phyloP scores from a whole-genome alignment of 257 asterid genomes.

The Coffea canephora region DNA sequence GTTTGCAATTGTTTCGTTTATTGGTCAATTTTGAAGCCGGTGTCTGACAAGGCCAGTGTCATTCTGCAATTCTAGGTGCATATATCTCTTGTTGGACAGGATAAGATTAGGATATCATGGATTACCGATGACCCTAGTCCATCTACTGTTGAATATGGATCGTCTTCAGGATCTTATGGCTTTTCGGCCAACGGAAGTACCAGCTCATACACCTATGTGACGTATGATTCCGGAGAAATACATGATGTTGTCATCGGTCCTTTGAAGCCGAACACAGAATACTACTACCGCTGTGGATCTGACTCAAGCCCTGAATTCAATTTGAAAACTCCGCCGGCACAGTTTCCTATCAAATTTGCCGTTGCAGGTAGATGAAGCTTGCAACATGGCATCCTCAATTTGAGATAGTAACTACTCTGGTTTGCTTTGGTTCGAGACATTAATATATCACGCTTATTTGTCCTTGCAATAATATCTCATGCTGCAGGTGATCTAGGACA shows the following conservation, averaged over 20 bases:
- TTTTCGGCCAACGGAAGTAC: constrained; percentile 48
- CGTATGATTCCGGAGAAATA: constrained; percentile 55
- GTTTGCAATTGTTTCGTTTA: neutral
- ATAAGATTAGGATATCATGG: constrained; percentile 66
- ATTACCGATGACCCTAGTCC: constrained; percentile 36
- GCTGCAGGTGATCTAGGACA: constrained; percentile 79
- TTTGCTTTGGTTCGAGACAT: neutral
- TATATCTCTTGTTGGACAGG: constrained; percentile 51
- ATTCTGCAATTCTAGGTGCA: constrained; percentile 46
- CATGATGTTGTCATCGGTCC: constrained; percentile 75
- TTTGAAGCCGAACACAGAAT: constrained; percentile 46
- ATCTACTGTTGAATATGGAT: constrained; percentile 51
- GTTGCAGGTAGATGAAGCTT: constrained; percentile 36
- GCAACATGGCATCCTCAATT: neutral
- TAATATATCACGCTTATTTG: neutral
- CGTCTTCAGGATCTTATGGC: constrained; percentile 39
- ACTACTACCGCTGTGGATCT: constrained; percentile 51
- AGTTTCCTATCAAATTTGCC: constrained; percentile 57
- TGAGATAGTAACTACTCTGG: neutral
- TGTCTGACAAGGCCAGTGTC: neutral
- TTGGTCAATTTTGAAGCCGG: neutral
- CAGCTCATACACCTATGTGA: constrained; percentile 31
- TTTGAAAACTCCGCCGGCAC: constrained; percentile 62
- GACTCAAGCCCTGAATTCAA: constrained; percentile 35
- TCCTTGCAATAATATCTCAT: neutral